Evolutionary conservation across 352 stramenopile species (phyloP), one percentile per base, ranked within the genome.

Genomic region (Phytophthora litchii): DNA sequence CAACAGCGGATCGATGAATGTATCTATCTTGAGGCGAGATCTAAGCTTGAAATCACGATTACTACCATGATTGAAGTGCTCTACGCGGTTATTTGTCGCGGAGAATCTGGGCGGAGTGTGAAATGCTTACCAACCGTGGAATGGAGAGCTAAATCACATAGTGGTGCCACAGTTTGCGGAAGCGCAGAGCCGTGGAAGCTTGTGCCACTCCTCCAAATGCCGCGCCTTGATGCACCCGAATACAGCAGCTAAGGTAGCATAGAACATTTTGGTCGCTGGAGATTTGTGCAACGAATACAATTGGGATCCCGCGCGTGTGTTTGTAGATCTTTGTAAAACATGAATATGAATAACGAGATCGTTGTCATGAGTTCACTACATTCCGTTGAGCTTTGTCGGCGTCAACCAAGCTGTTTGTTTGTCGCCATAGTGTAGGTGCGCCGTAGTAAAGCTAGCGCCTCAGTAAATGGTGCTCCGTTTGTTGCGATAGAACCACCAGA

Each of bases 401-500:
- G 29, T 43, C 54, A 10, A 17, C 45, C 35, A 55, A 46, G 23
- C 7, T 44, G 53, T 21, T 46, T 44, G 7, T 13, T 20, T 1
- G 4, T 60, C 20, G 31, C 40, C 14, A 8, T 40, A 4, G 13
- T 23, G 19, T 59, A 44, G 19, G 9, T 13, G 1, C 20, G 12
- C 13, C 27, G 32, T 37, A 51, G n/a, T 11, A 34, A 25, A 3
- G 42, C 14, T 3, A 35, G 12, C 21, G 23, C 52, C 16, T 60
- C 52, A 17, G 41, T 12, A 44, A 60, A 38, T 53, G 16, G 12
- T 17, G 14, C 25, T 51, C 31, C 1, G 31, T 59, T 44, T 57
- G 42, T 8, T 53, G 27, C 5, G 48, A 65, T 0, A 50, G 11
- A 17, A 69, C 59, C 12, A 61, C 20, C 0, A 60, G 51, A 16